These are phyloP conservation scores for Amaranthus tricolor DNA, from an alignment of 179 eudicot species.

Conservation along the genomic window DNA sequence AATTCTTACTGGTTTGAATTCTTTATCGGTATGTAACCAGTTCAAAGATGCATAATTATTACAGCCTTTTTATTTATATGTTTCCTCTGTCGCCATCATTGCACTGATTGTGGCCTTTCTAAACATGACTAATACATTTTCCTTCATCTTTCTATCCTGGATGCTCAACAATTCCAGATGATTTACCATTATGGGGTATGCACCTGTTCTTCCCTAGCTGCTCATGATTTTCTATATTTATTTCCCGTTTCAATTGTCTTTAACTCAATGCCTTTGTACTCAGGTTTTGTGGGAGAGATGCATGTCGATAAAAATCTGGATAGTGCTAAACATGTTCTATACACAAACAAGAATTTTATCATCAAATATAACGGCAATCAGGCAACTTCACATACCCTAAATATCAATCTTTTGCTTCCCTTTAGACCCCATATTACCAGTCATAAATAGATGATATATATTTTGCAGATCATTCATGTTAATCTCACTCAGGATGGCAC, in stretches of 20 bases:
- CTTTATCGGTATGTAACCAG: conserved; percentile 60
- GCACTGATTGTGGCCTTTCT: conserved; percentile 3
- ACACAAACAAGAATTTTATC: conserved; percentile 71
- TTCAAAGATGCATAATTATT: neutral
- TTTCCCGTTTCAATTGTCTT: neutral
- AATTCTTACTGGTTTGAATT: conserved; percentile 88
- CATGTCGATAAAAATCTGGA: conserved; percentile 74
- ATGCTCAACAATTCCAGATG: conserved; percentile 53
- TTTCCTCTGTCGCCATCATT: neutral
- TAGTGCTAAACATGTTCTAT: conserved; percentile 59
- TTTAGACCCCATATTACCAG: conserved; percentile 4
- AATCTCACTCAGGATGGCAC: conserved; percentile 81
- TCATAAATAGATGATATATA: neutral
- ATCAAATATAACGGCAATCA: conserved; percentile 72
- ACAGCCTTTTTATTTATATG: neutral
- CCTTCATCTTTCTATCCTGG: conserved; percentile 27
- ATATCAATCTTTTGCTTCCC: neutral
- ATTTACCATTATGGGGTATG: conserved; percentile 95
- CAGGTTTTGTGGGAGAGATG: conserved; percentile 86
- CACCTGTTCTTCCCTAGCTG: conserved; percentile 11
- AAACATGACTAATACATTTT: conserved; percentile 26
- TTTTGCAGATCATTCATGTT: conserved; percentile 82
- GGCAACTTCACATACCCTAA: conserved; percentile 34
- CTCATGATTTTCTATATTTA: neutral
- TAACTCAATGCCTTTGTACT: neutral